Evolutionary conservation across 345 rosid species (phyloP).

Genomic region (Ricinus communis): DNA sequence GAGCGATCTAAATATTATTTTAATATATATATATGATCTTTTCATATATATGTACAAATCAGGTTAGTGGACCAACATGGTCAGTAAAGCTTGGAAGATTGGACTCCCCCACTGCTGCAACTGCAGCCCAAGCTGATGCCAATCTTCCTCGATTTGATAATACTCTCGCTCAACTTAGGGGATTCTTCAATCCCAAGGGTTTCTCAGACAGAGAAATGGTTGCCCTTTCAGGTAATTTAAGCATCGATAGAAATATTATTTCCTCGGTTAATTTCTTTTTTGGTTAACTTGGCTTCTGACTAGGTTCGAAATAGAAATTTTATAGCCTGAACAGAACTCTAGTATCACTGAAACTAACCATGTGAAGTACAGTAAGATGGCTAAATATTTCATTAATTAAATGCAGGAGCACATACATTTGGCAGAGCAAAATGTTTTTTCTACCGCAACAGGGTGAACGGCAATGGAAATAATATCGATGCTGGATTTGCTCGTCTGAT

Average conservation of each 20-base stretch:
- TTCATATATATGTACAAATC: too few relatives aligned
- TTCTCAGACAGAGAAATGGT: conserved; percentile 7
- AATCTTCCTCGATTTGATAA: conserved; percentile 7
- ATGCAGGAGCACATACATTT: conserved; percentile 10
- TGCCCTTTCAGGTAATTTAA: conserved; percentile 7
- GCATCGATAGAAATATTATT: too few relatives aligned
- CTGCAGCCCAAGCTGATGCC: background rate
- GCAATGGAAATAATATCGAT: background rate
- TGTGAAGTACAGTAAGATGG: too few relatives aligned
- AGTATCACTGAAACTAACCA: too few relatives aligned
- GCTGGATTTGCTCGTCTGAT: background rate
- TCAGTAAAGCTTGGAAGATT: conserved; percentile 5
- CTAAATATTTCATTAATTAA: too few relatives aligned
- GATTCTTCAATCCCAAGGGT: background rate
- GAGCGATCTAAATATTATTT: background rate
- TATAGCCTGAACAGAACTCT: too few relatives aligned
- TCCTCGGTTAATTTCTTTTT: too few relatives aligned
- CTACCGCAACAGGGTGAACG: background rate
- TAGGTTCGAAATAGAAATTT: too few relatives aligned
- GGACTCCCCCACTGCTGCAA: background rate
- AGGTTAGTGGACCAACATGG: conserved; percentile 12
- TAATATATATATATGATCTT: too few relatives aligned
- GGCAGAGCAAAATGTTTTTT: conserved; percentile 1
- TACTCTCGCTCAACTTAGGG: background rate
- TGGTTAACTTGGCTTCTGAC: too few relatives aligned